Percentiles rank a stretch among this genome's conserved stretches.
Evolutionary conservation across 768 basidiomycete genomes (phyloP).

Genomic region (Boletus sp.): DNA sequence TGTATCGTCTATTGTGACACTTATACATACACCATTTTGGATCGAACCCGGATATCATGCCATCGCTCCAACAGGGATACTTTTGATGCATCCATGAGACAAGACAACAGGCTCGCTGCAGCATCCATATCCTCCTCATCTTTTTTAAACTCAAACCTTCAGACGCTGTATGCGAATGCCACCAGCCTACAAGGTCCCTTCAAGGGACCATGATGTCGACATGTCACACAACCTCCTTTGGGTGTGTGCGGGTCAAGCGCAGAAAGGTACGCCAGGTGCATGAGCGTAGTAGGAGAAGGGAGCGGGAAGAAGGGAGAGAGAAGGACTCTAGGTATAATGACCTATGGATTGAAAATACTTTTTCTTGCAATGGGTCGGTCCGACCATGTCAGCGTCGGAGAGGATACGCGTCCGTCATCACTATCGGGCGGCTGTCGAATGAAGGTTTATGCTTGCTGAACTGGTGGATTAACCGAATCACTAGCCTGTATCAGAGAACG

Average conservation of each 20-base stretch:
- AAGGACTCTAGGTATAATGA: conserved; percentile 17
- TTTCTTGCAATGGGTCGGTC: background rate
- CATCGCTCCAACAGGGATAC: background rate
- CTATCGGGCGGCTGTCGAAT: background rate
- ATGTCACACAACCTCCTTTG: background rate
- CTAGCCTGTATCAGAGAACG: background rate
- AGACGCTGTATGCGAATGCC: background rate
- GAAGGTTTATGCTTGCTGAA: background rate
- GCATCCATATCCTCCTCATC: background rate
- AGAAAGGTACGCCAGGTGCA: conserved; percentile 2
- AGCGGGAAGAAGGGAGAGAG: background rate
- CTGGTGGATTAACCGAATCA: background rate
- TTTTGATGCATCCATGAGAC: background rate
- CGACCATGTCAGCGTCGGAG: background rate
- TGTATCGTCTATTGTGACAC: conserved; percentile 7
- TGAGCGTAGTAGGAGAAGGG: background rate
- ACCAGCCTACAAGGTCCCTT: background rate
- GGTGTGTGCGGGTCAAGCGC: background rate
- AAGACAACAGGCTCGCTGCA: background rate
- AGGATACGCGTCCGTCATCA: background rate
- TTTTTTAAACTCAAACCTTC: background rate
- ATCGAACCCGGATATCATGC: background rate
- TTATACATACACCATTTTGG: background rate
- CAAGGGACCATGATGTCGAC: background rate
- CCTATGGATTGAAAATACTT: background rate